Evolutionary conservation across 108 stramenopile species (phyloP).

Genomic region (Aurantiochytrium sp.): DNA sequence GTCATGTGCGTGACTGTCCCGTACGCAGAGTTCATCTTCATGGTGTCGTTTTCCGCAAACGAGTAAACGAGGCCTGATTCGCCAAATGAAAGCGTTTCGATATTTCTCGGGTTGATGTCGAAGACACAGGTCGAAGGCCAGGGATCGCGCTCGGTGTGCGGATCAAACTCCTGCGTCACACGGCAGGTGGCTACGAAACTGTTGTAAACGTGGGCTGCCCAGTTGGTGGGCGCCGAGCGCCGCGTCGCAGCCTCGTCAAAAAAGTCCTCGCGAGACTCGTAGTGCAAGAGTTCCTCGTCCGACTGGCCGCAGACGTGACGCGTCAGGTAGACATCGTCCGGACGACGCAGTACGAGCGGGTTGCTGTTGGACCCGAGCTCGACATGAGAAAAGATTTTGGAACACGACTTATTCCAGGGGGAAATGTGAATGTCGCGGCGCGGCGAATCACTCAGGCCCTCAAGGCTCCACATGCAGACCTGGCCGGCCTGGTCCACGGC

Average conservation of each 20-base stretch:
- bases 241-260: background rate
- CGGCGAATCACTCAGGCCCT: conserved; percentile 7
- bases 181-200: background rate
- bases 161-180: background rate
- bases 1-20: background rate
- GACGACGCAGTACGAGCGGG: background rate
- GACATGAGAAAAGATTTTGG: background rate
- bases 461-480: conserved; percentile 15
- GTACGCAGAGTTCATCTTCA: background rate
- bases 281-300: background rate
- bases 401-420: background rate
- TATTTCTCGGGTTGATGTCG: background rate
- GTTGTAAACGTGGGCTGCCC: background rate
- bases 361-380: background rate
- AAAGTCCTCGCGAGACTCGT: background rate
- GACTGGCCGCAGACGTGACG: background rate
- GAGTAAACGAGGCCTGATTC: conserved; percentile 2
- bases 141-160: background rate
- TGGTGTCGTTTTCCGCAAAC: background rate
- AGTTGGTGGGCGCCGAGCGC: background rate
- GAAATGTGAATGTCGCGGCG: background rate
- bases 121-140: conserved; percentile 5
- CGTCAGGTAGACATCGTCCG: background rate
- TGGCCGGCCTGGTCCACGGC: conserved; percentile 5
- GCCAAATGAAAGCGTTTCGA: background rate